These are phyloP conservation scores for Theobroma cacao DNA, from an alignment of 345 rosid species.

Conservation along the genomic window DNA sequence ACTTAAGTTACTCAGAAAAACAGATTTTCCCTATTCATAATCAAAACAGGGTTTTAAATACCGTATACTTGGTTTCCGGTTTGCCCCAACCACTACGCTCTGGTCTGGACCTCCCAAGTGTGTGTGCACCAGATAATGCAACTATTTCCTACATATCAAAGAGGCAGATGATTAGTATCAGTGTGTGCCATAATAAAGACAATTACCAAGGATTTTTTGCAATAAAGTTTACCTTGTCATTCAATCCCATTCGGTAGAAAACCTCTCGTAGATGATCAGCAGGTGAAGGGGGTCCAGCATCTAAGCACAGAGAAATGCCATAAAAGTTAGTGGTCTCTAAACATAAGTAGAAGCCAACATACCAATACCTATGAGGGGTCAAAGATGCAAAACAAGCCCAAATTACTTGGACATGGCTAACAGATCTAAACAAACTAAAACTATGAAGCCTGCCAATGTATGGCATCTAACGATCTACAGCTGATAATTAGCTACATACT, in stretches of 20 bases:
- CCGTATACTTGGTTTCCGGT: constrained; percentile 95
- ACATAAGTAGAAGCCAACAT: background rate
- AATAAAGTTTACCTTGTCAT: constrained; percentile 61
- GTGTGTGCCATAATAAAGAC: background rate
- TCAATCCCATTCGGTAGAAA: constrained; percentile 90
- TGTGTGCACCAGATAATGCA: constrained; percentile 95
- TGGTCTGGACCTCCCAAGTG: constrained; percentile 90
- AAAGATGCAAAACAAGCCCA: background rate
- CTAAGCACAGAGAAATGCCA: constrained; percentile 33
- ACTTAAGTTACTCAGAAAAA: background rate
- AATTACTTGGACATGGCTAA: background rate
- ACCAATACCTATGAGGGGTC: background rate
- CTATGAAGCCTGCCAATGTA: background rate
- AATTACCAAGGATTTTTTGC: constrained; percentile 5
- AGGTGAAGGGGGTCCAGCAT: constrained; percentile 89
- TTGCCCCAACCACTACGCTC: constrained; percentile 98
- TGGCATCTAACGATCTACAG: background rate
- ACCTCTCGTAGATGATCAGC: constrained; percentile 80
- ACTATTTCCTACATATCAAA: constrained; percentile 70
- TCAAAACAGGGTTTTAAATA: constrained; percentile 24
- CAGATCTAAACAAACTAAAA: background rate
- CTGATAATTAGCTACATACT: background rate
- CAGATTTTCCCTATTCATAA: background rate
- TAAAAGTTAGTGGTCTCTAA: constrained; percentile 6
- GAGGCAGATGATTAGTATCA: background rate